Evolutionary conservation across 2,329 filamentous ascomycete genomes (phyloP).

Genomic region (Claviceps digitariae): DNA sequence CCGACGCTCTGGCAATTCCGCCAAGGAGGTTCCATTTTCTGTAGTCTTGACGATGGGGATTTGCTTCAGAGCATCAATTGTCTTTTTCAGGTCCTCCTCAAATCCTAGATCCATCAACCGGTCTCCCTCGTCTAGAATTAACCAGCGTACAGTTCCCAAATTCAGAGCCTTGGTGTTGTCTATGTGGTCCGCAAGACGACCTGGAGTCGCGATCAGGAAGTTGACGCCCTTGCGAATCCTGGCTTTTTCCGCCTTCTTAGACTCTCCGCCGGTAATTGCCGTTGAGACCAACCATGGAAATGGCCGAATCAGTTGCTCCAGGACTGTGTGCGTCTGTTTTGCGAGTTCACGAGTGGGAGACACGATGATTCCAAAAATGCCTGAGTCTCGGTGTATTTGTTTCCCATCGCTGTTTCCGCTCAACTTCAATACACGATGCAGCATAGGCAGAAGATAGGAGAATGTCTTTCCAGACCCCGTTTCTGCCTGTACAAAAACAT

Average conservation of each 20-base stretch:
- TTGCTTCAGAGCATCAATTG: constrained; percentile 65
- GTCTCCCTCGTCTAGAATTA: constrained; percentile 92
- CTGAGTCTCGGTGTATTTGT: constrained; percentile 67
- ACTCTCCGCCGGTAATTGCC: constrained; percentile 59
- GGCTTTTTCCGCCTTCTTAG: constrained; percentile 76
- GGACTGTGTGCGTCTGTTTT: constrained; percentile 79
- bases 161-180: constrained; percentile 84
- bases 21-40: constrained; percentile 42
- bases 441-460: constrained; percentile 85
- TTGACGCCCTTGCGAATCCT: constrained; percentile 86
- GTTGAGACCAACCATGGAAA: constrained; percentile 91
- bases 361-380: constrained; percentile 85
- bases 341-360: constrained; percentile 89
- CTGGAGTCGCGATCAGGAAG: constrained; percentile 88
- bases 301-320: constrained; percentile 76
- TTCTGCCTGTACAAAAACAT: constrained; percentile 93
- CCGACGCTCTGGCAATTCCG: constrained; percentile 58
- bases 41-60: constrained; percentile 45
- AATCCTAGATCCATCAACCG: constrained; percentile 98
- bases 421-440: constrained; percentile 74
- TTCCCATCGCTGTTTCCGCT: constrained; percentile 41
- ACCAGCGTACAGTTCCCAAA: constrained; percentile 79
- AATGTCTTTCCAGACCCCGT: constrained; percentile 96
- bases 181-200: constrained; percentile 79
- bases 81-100: constrained; percentile 81